These are phyloP conservation scores for Bjerkandera adusta DNA, from an alignment of 1,284 basidiomycete species.

Conservation along the genomic window DNA sequence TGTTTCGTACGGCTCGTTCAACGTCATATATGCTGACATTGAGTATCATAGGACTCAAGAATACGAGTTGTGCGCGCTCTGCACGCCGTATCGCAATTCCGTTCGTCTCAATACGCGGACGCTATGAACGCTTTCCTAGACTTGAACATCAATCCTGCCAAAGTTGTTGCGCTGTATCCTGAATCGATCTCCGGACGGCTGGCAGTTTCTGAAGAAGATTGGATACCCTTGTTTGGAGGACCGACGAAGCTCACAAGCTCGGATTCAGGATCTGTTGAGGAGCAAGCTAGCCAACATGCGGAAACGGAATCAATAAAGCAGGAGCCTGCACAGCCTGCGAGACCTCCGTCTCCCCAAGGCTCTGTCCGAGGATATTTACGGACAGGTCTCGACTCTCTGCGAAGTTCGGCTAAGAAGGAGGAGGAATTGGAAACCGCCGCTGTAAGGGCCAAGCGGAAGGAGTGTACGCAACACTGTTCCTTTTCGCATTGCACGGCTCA, in stretches of 20 bases:
- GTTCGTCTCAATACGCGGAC: constrained; percentile 60
- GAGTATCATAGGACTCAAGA: constrained; percentile 44
- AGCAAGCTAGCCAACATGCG: constrained; percentile 27
- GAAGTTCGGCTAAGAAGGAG: constrained; percentile 47
- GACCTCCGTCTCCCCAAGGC: constrained; percentile 41
- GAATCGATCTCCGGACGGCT: constrained; percentile 80
- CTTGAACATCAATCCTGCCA: constrained; percentile 90
- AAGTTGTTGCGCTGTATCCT: constrained; percentile 90
- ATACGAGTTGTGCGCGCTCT: constrained; percentile 62
- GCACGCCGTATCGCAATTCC: constrained; percentile 78
- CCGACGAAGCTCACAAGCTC: constrained; percentile 35
- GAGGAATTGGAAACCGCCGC: constrained; percentile 52
- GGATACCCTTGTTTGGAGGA: constrained; percentile 88
- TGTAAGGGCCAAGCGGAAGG: constrained; percentile 39
- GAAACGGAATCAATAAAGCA: constrained; percentile 16
- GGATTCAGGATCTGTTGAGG: too few relatives aligned
- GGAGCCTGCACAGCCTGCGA: constrained; percentile 22
- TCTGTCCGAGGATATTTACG: constrained; percentile 51
- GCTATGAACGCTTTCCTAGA: constrained; percentile 89
- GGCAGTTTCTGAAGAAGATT: constrained; percentile 64
- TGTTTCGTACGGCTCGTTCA: too few relatives aligned
- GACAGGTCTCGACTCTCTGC: constrained; percentile 50
- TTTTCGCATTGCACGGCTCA: not conserved
- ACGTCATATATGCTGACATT: too few relatives aligned
- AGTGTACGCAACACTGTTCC: constrained; percentile 25